Evolutionary conservation across 495 filamentous ascomycete species (phyloP).

Genomic region (Penicillium roqueforti): DNA sequence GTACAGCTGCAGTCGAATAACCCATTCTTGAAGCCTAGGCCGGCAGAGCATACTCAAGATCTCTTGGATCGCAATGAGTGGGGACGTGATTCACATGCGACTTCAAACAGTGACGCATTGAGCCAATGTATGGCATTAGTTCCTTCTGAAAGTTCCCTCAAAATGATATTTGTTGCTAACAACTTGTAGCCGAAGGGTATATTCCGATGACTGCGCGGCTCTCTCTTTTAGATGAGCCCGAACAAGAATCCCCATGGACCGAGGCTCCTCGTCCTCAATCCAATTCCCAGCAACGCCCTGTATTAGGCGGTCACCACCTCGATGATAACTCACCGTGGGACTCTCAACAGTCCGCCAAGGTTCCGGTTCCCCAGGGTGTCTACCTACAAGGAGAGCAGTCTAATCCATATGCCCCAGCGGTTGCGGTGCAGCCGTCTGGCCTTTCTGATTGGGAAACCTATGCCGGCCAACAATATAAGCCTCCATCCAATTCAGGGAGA

Average conservation of each 20-base stretch:
- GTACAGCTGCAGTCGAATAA: slow-evolving; percentile 44
- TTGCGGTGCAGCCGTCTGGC: slow-evolving; percentile 13
- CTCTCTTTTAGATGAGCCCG: slow-evolving; percentile 35
- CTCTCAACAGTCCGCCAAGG: slow-evolving; percentile 22
- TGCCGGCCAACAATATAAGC: background rate
- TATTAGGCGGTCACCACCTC: background rate
- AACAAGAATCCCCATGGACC: slow-evolving; percentile 19
- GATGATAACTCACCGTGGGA: slow-evolving; percentile 16
- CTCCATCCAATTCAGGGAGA: slow-evolving; percentile 10
- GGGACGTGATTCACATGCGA: slow-evolving; percentile 23
- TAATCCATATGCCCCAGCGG: slow-evolving; percentile 18
- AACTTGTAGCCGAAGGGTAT: slow-evolving; percentile 36
- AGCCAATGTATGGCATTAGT: slow-evolving; percentile 32
- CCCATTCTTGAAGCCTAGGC: slow-evolving; percentile 37
- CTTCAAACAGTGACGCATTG: slow-evolving; percentile 24
- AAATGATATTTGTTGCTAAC: slow-evolving; percentile 6
- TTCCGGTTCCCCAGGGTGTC: slow-evolving; percentile 17
- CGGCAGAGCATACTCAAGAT: slow-evolving; percentile 17
- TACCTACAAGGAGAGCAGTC: slow-evolving; percentile 17
- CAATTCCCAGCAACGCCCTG: background rate
- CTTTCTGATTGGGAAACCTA: background rate
- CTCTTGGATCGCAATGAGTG: slow-evolving; percentile 24
- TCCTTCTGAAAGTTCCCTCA: background rate
- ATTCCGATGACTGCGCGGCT: slow-evolving; percentile 47
- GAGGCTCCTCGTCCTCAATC: background rate